Conservation (phyloP, 139 green algal species). For the Coelastrella sp. region DNA sequence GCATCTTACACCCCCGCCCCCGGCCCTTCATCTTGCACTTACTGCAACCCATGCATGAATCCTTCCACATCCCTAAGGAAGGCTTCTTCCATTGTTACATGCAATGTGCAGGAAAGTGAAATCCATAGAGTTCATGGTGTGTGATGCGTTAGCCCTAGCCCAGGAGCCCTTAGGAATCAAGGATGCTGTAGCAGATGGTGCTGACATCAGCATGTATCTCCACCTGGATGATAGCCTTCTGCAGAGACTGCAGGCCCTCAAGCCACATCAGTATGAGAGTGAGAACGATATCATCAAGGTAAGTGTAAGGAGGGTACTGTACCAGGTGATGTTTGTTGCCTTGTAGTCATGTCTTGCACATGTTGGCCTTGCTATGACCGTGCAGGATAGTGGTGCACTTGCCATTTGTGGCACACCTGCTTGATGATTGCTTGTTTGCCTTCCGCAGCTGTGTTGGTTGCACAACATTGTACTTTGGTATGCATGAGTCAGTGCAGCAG, state of each 20-base stretch:
- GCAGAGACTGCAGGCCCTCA: slow-evolving; percentile 48
- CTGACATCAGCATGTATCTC: slow-evolving; percentile 63
- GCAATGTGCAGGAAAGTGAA: slow-evolving; percentile 69
- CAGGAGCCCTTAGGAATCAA: slow-evolving; percentile 68
- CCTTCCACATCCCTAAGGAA: no score
- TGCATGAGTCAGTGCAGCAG: no score
- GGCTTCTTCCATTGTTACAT: not conserved
- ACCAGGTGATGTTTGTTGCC: not conserved
- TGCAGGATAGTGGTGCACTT: no score
- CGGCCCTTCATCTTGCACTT: no score
- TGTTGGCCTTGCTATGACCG: no score
- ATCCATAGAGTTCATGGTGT: slow-evolving; percentile 84
- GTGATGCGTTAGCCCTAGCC: slow-evolving; percentile 82
- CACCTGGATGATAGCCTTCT: slow-evolving; percentile 82
- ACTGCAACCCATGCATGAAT: no score
- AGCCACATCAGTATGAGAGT: not conserved
- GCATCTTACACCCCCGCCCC: no score
- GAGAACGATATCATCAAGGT: not conserved
- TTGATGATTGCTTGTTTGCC: no score
- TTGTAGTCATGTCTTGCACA: not conserved
- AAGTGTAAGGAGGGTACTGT: not conserved
- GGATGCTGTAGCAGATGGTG: slow-evolving; percentile 18
- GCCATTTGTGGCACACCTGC: no score
- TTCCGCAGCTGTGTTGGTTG: no score
- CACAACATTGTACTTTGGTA: not conserved